Conservation (phyloP, 768 basidiomycete genomes). For the Boletus insuetus region DNA sequence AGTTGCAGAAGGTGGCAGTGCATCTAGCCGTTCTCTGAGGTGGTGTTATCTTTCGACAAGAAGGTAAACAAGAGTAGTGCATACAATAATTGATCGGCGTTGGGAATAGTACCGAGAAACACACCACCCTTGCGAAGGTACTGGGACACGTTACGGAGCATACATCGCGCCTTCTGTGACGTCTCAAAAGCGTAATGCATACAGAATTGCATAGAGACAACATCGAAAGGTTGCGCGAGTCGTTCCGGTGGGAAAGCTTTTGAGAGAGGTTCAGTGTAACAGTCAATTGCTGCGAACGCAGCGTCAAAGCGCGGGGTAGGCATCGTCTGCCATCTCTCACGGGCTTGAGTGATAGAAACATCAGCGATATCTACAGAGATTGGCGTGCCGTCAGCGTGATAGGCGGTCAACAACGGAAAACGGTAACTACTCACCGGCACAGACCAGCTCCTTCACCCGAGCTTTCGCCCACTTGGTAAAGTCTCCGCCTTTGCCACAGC, state of each 20-base stretch:
- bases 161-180: conserved; percentile 79
- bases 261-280: conserved; percentile 72
- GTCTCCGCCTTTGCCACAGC: conserved; percentile 99
- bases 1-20: conserved; percentile 58
- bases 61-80: conserved; percentile 31
- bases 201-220: conserved; percentile 98
- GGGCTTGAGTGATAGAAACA: conserved; percentile 88
- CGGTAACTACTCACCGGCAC: conserved; percentile 60
- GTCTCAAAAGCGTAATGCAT: conserved; percentile 99
- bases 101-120: conserved; percentile 98
- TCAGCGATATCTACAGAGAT: conserved; percentile 73
- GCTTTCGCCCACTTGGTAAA: conserved; percentile 94
- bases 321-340: conserved; percentile 57
- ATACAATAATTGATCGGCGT: conserved; percentile 79
- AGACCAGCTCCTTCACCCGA: conserved; percentile 72
- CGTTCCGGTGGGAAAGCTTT: conserved; percentile 62
- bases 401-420: neutral
- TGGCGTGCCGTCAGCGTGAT: neutral
- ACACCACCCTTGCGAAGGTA: conserved; percentile 81
- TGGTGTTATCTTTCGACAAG: conserved; percentile 11
- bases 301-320: conserved; percentile 65
- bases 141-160: conserved; percentile 86
- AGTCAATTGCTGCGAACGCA: conserved; percentile 82
- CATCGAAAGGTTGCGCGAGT: conserved; percentile 77
- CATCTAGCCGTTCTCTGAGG: conserved; percentile 67